These are phyloP conservation scores for Trichophyton verrucosum DNA, from an alignment of 2,329 filamentous ascomycete genomes.

Conservation along the genomic window DNA sequence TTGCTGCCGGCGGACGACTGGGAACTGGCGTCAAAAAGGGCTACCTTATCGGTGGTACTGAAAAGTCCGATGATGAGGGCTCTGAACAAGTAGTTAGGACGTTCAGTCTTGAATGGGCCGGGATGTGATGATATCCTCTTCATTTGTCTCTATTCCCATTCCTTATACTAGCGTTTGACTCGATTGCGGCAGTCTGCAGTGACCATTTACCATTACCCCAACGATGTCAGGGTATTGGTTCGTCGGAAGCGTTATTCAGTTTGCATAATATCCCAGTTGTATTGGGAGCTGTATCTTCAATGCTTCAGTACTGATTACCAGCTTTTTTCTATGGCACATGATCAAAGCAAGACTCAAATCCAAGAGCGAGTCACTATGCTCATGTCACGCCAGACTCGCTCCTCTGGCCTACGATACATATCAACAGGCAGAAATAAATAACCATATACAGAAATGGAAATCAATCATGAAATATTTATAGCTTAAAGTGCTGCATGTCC, in stretches of 20 bases:
- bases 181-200: neutral
- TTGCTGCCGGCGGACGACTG: conserved; percentile 74
- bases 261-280: too few species aligned
- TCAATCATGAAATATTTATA: neutral
- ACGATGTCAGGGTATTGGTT: too few species aligned
- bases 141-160: neutral
- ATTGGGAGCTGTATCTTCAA: too few species aligned
- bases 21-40: conserved; percentile 96
- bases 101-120: conserved; percentile 88
- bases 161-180: neutral
- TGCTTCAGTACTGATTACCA: too few species aligned
- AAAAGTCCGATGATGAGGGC: conserved; percentile 27
- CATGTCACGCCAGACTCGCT: too few species aligned
- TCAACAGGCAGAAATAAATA: neutral
- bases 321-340: too few species aligned
- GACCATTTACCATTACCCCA: too few species aligned
- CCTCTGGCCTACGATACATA: neutral
- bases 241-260: too few species aligned
- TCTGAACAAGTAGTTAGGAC: conserved; percentile 42
- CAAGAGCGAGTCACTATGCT: too few species aligned
- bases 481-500: neutral
- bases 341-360: too few species aligned
- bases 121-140: conserved; percentile 51
- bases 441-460: neutral
- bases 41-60: conserved; percentile 67